These are phyloP conservation scores for Aspergillus funiculosus DNA, from an alignment of 495 filamentous ascomycete species.

Conservation along the genomic window DNA sequence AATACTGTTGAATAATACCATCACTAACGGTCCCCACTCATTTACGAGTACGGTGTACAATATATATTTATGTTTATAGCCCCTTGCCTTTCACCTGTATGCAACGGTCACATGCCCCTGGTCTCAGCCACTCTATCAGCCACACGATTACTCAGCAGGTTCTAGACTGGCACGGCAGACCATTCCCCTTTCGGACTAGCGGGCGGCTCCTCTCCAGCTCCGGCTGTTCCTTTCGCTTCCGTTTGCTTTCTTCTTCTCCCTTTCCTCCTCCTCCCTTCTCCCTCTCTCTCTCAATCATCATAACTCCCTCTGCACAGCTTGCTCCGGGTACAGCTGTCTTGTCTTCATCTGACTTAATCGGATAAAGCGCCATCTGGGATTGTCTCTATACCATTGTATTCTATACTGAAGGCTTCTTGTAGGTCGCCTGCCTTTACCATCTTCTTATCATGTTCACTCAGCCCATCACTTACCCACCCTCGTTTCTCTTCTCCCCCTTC, in stretches of 20 bases:
- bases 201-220: slow-evolving; percentile 19
- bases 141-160: no score
- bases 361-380: slow-evolving; percentile 17
- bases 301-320: background rate
- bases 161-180: background rate
- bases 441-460: slow-evolving; percentile 20
- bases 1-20: no score
- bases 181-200: slow-evolving; percentile 13
- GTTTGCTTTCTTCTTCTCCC: slow-evolving; percentile 15
- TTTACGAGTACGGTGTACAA: no score
- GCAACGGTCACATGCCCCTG: no score
- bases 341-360: slow-evolving; percentile 12
- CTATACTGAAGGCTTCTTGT: slow-evolving; percentile 41
- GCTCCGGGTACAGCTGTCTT: slow-evolving; percentile 16
- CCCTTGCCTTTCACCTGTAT: no score
- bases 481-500: slow-evolving; percentile 23
- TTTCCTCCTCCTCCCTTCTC: slow-evolving; percentile 10
- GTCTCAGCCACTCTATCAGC: no score
- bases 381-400: slow-evolving; percentile 12
- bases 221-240: slow-evolving; percentile 9
- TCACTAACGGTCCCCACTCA: no score
- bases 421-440: slow-evolving; percentile 38
- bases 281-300: slow-evolving; percentile 8
- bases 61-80: no score
- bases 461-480: slow-evolving; percentile 11